phyloP scores from a whole-genome alignment of 2,329 filamentous ascomycete genomes.

The Arachnopeziza araneosa region DNA sequence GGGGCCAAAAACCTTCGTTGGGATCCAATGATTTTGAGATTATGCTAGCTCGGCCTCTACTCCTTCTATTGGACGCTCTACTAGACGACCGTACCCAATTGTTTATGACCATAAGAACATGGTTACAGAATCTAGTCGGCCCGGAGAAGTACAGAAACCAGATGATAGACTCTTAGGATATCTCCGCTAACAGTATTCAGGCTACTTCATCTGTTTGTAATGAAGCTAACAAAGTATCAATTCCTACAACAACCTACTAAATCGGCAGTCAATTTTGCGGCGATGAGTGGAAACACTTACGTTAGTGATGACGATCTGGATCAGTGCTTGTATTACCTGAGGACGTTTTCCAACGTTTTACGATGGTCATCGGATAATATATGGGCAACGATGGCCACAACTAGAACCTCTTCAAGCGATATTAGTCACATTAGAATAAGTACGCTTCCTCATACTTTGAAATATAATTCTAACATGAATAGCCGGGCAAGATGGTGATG shows the following conservation, averaged over 20 bases:
- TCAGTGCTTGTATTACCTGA: conserved; percentile 72
- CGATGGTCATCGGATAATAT: conserved; percentile 61
- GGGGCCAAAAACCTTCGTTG: conserved; percentile 38
- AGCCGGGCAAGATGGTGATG: conserved; percentile 50
- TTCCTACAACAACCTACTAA: conserved; percentile 39
- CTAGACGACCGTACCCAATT: conserved; percentile 66
- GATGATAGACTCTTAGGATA: background rate
- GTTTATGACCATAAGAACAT: conserved; percentile 71
- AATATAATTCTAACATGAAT: conserved; percentile 13
- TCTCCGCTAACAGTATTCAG: conserved; percentile 31
- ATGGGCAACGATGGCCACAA: conserved; percentile 65
- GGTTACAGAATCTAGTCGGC: conserved; percentile 65
- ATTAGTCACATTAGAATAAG: conserved; percentile 42
- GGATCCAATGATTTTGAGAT: conserved; percentile 61
- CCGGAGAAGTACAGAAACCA: conserved; percentile 51
- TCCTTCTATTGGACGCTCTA: conserved; percentile 75
- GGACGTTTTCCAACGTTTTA: conserved; percentile 68
- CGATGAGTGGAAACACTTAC: conserved; percentile 28
- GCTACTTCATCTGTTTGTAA: conserved; percentile 55
- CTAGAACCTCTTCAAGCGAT: conserved; percentile 45
- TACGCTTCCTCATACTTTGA: conserved; percentile 36
- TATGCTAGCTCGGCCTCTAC: conserved; percentile 74
- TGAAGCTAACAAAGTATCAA: conserved; percentile 49
- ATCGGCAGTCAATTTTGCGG: background rate
- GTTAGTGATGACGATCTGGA: conserved; percentile 63